Base-by-base conservation (phyloP, 2,329 filamentous ascomycete genomes). In the Coniochaeta hoffmannii region DNA sequence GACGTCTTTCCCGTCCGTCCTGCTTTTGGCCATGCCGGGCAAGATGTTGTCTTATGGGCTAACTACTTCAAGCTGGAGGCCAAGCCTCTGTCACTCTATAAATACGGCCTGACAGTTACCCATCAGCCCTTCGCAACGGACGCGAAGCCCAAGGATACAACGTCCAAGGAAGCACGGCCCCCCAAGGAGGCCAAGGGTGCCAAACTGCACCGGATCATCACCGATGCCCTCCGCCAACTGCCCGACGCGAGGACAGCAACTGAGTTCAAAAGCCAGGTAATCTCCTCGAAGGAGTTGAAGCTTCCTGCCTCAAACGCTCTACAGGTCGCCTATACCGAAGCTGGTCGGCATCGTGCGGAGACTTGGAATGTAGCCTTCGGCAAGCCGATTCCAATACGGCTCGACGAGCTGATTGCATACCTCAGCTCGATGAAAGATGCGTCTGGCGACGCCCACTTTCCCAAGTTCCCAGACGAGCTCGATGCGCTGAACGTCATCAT, bases 401-500 rank as follows among this genome's bases (percentile, higher is more conserved):
- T 82, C 30, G 66, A 64, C 1, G 65, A 68, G 0, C 63, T 83
- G n/a, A 58, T 73, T n/a, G 59, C 67, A 0, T 82, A 80, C 61
- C 59, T 80, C 15, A 62, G 57, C 2, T 73, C 73, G 4, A 75
- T 77, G 69, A 58, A 65, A 0, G 73, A 76, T 41, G 62, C 64
- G 4, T 62, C 63, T 2, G 68, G 66, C 34, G 69, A 73, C 11
- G 22, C 41, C 1, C 60, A 64, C 0, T 81, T 79, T 46, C 80
- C 79, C 12, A 77, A 77, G 58, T 79, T 74, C 49, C 70, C 71
- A 1, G 73, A 76, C 3, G 69, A 71, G 9, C 68, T 82, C 14
- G 76, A 81, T 58, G 77, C 76, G 1, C 65, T 84, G n/a, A 77
- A 76, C 50, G 69, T 81, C 41, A 73, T 83, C 44, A 68, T 82